phyloP scores from a whole-genome alignment of 1,284 basidiomycete genomes.

The Ganoderma boninense region DNA sequence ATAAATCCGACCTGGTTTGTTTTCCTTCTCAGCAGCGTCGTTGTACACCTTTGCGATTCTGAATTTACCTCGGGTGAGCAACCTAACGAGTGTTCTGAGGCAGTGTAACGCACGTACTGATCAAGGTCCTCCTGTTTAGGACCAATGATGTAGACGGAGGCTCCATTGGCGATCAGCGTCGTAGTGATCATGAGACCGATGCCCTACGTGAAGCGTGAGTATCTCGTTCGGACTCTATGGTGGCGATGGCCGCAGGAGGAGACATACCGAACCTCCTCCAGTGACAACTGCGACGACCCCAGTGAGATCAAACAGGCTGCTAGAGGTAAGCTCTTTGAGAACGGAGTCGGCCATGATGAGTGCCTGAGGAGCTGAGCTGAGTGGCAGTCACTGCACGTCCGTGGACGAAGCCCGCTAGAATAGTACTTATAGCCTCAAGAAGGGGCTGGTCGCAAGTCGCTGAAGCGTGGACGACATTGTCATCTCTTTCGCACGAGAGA shows the following conservation, averaged over 20 bases:
- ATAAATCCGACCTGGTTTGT: conserved; percentile 48
- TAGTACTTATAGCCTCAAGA: conserved; percentile 1
- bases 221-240: background rate
- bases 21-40: conserved; percentile 44
- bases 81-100: background rate
- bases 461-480: background rate
- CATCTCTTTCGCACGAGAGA: background rate
- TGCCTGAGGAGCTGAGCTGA: too few species aligned
- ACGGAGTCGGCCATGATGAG: conserved; percentile 47
- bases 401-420: too few species aligned
- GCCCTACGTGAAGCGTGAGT: conserved; percentile 42
- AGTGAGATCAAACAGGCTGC: conserved; percentile 51
- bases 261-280: conserved; percentile 53
- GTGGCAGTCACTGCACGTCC: background rate
- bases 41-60: conserved; percentile 51
- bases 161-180: conserved; percentile 58
- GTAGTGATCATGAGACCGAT: conserved; percentile 58
- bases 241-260: too few species aligned
- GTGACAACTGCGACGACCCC: conserved; percentile 59
- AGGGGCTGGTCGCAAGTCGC: background rate
- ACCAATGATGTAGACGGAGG: conserved; percentile 58
- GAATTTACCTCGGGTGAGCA: background rate
- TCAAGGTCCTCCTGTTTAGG: conserved; percentile 54
- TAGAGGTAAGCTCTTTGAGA: conserved; percentile 47
- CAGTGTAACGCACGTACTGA: conserved; percentile 39